Percentiles rank a stretch among this genome's conserved stretches.
These are phyloP conservation scores for Trichosanthes cucumerina DNA, from an alignment of 306 rosid genomes.

Conservation along the genomic window DNA sequence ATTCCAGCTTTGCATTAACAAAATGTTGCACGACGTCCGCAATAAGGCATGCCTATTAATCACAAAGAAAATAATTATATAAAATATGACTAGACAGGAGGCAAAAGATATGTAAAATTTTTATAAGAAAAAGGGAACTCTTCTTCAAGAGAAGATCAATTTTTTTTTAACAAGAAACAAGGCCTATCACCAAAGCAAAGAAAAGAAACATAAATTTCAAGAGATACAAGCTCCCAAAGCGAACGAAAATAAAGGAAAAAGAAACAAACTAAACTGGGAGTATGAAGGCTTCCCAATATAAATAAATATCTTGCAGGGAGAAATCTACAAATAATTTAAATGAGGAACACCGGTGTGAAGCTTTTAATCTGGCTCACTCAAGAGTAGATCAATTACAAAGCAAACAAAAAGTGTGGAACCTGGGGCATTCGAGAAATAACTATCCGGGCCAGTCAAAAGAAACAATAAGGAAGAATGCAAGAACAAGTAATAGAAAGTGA, in stretches of 20 bases:
- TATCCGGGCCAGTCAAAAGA: background rate
- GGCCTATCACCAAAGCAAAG: background rate
- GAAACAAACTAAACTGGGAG: background rate
- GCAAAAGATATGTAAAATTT: background rate
- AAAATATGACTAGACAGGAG: constrained; percentile 14
- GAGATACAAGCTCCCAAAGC: background rate
- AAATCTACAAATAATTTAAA: background rate
- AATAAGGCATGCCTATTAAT: constrained; percentile 89
- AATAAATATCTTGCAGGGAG: background rate
- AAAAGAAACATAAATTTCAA: background rate
- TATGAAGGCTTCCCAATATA: background rate
- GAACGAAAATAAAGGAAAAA: background rate
- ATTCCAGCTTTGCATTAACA: constrained; percentile 82
- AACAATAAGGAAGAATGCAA: background rate
- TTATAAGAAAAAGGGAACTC: background rate
- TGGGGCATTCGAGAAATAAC: background rate
- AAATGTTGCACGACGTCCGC: constrained; percentile 93
- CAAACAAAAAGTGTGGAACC: background rate
- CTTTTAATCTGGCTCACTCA: background rate
- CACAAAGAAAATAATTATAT: constrained; percentile 15
- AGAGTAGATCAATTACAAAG: background rate
- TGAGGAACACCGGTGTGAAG: background rate
- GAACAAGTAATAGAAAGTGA: background rate
- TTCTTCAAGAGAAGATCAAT: background rate
- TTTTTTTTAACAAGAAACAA: background rate